A percentile compares a stretch with the other conserved stretches of the same genome.
Conservation (phyloP, 1,284 basidiomycete genomes). For the Malassezia globosa region DNA sequence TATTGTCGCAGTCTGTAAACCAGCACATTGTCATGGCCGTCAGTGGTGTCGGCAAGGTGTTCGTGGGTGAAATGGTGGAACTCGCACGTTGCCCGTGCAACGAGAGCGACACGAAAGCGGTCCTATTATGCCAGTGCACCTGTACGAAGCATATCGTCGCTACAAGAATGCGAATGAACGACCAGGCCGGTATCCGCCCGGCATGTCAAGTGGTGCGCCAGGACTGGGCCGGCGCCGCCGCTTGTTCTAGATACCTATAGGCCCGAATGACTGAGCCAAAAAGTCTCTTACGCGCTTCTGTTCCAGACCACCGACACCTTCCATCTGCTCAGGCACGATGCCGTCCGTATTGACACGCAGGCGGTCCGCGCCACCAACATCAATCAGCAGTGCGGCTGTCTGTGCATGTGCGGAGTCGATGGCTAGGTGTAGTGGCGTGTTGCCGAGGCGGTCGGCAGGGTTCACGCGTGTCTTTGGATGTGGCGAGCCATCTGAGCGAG, state of each 20-base stretch:
- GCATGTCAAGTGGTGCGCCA: conserved; percentile 24
- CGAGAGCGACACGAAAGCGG: conserved; percentile 61
- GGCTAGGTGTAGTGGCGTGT: conserved; percentile 31
- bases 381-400: conserved; percentile 26
- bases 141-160: conserved; percentile 71
- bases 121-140: conserved; percentile 69
- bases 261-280: conserved; percentile 9
- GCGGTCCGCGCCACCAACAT: conserved; percentile 22
- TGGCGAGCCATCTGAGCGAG: conserved; percentile 15
- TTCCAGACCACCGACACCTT: conserved; percentile 24
- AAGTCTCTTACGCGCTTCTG: conserved; percentile 18
- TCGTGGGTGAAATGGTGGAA: conserved; percentile 81
- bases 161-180: conserved; percentile 65
- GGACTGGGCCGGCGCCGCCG: conserved; percentile 33
- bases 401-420: conserved; percentile 24
- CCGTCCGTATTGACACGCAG: conserved; percentile 23
- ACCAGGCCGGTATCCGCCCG: conserved; percentile 38
- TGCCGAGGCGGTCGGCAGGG: conserved; percentile 25
- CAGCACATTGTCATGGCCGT: conserved; percentile 75
- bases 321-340: conserved; percentile 22
- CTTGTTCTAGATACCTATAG: conserved; percentile 26
- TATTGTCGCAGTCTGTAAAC: conserved; percentile 63
- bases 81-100: conserved; percentile 69
- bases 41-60: conserved; percentile 77
- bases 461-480: conserved; percentile 30